Evolutionary conservation across 345 rosid genomes (phyloP).

Genomic region (Rhodamnia rubescens): DNA sequence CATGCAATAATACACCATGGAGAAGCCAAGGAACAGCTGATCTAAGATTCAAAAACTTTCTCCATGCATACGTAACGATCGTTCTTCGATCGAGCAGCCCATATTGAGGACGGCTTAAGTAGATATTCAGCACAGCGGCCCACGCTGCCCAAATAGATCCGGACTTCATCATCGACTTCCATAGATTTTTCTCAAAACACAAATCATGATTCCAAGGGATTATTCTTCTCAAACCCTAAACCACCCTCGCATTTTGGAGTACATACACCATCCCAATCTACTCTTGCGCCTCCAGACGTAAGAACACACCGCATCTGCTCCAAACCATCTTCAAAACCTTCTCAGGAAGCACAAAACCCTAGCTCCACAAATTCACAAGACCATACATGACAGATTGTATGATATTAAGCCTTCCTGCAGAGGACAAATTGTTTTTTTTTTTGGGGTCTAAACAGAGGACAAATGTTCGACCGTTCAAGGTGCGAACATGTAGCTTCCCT

Average conservation of each 20-base stretch:
- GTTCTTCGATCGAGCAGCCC: neutral
- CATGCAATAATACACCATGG: neutral
- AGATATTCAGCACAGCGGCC: neutral
- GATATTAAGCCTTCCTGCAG: neutral
- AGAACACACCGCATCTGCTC: neutral
- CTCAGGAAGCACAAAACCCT: neutral
- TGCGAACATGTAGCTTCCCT: neutral
- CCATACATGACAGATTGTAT: neutral
- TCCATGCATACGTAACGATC: neutral
- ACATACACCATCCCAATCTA: neutral
- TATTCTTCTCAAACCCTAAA: neutral
- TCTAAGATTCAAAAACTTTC: neutral
- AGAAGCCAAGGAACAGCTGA: neutral
- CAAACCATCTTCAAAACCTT: neutral
- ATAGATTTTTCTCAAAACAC: neutral
- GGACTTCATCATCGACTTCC: neutral
- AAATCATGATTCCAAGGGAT: neutral
- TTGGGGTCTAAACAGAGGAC: too few relatives aligned
- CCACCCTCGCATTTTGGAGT: neutral
- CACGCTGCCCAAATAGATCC: neutral
- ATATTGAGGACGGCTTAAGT: neutral
- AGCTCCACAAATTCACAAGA: neutral
- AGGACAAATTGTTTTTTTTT: neutral
- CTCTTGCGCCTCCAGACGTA: neutral
- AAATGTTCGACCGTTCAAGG: neutral